Base-by-base conservation (phyloP, 176 grass and related monocot species). In the Chloris gayana region DNA sequence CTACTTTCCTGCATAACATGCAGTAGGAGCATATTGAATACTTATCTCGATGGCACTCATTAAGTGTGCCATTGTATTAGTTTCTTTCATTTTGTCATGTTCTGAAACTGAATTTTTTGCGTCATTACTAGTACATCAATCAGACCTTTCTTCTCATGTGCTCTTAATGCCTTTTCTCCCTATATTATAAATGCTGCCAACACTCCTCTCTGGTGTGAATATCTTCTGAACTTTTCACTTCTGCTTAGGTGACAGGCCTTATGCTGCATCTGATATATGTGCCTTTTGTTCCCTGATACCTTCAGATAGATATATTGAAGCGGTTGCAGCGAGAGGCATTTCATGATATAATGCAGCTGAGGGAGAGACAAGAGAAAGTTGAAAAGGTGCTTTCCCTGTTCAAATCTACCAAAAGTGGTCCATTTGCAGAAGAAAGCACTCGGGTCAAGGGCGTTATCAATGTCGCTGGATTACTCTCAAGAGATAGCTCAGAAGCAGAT, bases 341-440 rank as follows among this genome's bases (percentile, higher is more conserved):
- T 34, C 83, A 84, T 64, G 93, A 92, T 82, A 88, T 95, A 51
- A 92, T 95, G 93, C 91, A 89, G 66, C 47, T 92, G 64, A 90
- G 93, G 83, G 90, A 95, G 69, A 89, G 90, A 14, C 93, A 95
- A 27, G 93, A 92, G 56, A 95, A 95, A 50, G 82, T 95, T 17
- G 93, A 95, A 65, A 89, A 80, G 32, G 72, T 92, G 49, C 82
- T 95, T 61, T 78, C 65, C 4, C 60, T 85, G 14, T 90, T 51
- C 75, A 90, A 91, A 44, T 27, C 85, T 51, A 72, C 65, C 56
- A 89, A 92, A 91, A 57, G 64, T 17, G 69, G 73, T 2, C 89
- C 87, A 67, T 91, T 94, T 59, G 85, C 84, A 4, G 89, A 87
- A 80, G 69, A 82, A 60, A 81, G 80, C 49, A 93, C 95, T 30